Evolutionary conservation across 257 asterid genomes (phyloP).

Genomic region (Solanum pinnatisectum): DNA sequence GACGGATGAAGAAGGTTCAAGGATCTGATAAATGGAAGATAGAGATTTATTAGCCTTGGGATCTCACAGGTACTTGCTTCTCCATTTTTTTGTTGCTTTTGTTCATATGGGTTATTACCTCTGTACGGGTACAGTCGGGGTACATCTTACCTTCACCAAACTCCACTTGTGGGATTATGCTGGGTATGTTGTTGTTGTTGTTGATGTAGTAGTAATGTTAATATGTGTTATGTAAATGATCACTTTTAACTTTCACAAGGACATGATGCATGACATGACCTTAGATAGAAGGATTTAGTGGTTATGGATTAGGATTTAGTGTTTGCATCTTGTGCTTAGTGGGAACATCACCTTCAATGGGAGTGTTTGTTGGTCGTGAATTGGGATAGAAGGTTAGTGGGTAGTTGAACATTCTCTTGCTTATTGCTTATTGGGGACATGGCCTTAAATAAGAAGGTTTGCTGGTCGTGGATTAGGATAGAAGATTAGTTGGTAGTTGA

Average conservation of each 20-base stretch:
- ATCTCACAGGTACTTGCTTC: slow-evolving; percentile 47
- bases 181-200: not conserved
- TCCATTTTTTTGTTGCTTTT: not conserved
- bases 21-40: slow-evolving; percentile 34
- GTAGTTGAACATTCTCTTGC: not conserved
- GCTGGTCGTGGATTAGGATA: not conserved
- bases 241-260: not conserved
- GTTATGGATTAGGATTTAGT: no score
- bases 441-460: not conserved
- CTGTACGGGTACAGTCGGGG: no score
- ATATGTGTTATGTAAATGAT: not conserved
- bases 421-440: not conserved
- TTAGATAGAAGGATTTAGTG: not conserved
- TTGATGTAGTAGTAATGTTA: no score
- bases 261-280: no score
- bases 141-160: no score
- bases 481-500: not conserved
- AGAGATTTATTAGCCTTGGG: slow-evolving; percentile 64
- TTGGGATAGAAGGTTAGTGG: not conserved
- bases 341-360: not conserved
- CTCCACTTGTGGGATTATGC: no score
- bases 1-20: slow-evolving; percentile 60
- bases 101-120: no score
- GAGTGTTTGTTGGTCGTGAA: not conserved
- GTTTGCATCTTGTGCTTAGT: not conserved